Evolutionary conservation across 2,329 filamentous ascomycete genomes (phyloP).

Genomic region (Ilyonectria mors-panacis): DNA sequence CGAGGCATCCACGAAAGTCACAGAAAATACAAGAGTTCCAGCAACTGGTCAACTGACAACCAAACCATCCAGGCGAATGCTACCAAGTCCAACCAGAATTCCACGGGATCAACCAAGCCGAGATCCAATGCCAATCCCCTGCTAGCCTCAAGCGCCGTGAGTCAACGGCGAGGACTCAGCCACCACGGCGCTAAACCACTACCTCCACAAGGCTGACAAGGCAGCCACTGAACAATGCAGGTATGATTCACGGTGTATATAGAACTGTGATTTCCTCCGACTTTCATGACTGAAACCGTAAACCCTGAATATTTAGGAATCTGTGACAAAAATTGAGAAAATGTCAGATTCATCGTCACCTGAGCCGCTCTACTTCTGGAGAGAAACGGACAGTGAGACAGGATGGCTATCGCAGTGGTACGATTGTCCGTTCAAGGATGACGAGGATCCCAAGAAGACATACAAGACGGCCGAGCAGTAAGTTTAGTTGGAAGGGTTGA

Average conservation of each 20-base stretch:
- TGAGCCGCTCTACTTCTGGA: constrained; percentile 62
- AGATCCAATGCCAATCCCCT: neutral
- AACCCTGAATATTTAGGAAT: neutral
- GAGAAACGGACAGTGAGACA: constrained; percentile 60
- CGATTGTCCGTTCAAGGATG: constrained; percentile 62
- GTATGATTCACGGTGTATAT: neutral
- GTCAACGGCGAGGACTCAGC: constrained; percentile 44
- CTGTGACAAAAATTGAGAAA: neutral
- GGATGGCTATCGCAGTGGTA: constrained; percentile 78
- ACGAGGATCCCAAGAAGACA: constrained; percentile 51
- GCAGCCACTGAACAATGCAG: neutral
- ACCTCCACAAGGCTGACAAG: constrained; percentile 28
- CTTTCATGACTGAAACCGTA: neutral
- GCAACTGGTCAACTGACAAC: neutral
- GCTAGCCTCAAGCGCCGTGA: constrained; percentile 30
- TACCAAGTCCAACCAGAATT: neutral
- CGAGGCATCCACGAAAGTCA: neutral
- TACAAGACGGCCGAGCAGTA: constrained; percentile 69
- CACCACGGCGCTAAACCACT: constrained; percentile 18
- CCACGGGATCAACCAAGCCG: neutral
- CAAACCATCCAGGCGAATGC: neutral
- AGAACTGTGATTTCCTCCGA: neutral
- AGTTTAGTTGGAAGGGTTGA: constrained; percentile 16
- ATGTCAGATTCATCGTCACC: constrained; percentile 33
- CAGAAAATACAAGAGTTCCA: too few species aligned